A percentile compares a stretch with the other conserved stretches of the same genome.
Conservation (phyloP, 2,329 filamentous ascomycete species). For the Westerdykella ornata region DNA sequence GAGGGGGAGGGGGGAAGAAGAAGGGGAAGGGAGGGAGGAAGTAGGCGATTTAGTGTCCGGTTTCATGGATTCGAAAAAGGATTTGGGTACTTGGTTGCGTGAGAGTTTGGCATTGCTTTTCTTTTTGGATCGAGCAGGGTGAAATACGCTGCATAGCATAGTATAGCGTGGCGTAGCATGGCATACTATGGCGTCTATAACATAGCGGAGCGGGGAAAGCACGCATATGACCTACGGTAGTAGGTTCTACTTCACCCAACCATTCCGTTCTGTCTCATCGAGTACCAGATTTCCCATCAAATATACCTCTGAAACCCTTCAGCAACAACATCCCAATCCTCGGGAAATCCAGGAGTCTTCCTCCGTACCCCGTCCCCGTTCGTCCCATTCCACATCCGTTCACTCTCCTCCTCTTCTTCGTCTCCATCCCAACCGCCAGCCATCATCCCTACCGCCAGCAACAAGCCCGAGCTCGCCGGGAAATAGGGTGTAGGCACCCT, state of each 20-base stretch:
- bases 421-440: conserved; percentile 50
- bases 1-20: conserved; percentile 7
- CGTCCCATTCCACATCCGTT: too few relatives aligned
- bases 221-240: too few relatives aligned
- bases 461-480: conserved; percentile 45
- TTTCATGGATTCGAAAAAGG: too few relatives aligned
- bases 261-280: too few relatives aligned
- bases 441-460: conserved; percentile 53
- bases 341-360: conserved; percentile 43
- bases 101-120: not conserved
- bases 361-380: too few relatives aligned
- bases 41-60: too few relatives aligned
- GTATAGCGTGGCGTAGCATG: not conserved
- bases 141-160: not conserved
- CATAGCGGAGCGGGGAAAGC: too few relatives aligned
- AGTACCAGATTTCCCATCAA: too few relatives aligned
- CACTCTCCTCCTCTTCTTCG: conserved; percentile 3
- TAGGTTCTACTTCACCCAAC: too few relatives aligned
- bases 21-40: conserved; percentile 14
- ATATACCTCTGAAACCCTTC: conserved; percentile 43
- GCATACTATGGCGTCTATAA: not conserved
- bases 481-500: conserved; percentile 55
- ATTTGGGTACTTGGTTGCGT: not conserved
- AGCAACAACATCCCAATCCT: conserved; percentile 43
- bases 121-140: not conserved